Evolutionary conservation across 2,329 filamentous ascomycete genomes (phyloP).

Genomic region (Ophiostoma montium): DNA sequence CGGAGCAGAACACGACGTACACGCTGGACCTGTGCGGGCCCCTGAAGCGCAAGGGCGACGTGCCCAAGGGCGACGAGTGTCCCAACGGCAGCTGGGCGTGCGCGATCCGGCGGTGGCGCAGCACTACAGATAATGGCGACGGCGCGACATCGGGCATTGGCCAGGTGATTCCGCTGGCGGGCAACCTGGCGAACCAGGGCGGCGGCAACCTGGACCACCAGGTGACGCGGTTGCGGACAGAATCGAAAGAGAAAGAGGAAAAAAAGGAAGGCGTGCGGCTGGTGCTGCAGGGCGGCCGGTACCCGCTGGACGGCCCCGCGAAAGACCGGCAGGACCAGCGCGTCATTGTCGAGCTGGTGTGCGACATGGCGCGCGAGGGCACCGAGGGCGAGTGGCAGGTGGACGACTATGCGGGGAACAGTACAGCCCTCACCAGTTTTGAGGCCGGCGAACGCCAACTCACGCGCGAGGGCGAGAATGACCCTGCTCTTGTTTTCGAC

Average conservation of each 20-base stretch:
- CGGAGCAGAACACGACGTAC: constrained; percentile 61
- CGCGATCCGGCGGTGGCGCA: constrained; percentile 45
- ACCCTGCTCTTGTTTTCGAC: constrained; percentile 58
- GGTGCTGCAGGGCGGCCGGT: constrained; percentile 48
- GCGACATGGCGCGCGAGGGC: constrained; percentile 58
- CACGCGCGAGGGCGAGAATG: constrained; percentile 30
- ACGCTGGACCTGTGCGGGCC: constrained; percentile 63
- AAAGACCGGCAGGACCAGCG: constrained; percentile 39
- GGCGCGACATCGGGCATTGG: constrained; percentile 32
- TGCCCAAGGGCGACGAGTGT: constrained; percentile 45
- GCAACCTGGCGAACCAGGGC: constrained; percentile 46
- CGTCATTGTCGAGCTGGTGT: constrained; percentile 75
- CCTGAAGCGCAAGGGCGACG: constrained; percentile 46
- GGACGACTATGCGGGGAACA: constrained; percentile 32
- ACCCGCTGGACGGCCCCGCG: constrained; percentile 38
- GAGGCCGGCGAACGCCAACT: constrained; percentile 32
- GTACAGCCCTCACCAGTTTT: constrained; percentile 16
- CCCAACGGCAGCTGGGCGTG: constrained; percentile 61
- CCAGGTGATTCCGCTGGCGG: constrained; percentile 59
- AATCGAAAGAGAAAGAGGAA: constrained; percentile 47
- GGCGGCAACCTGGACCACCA: constrained; percentile 50
- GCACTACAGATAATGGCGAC: constrained; percentile 23
- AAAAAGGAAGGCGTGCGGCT: constrained; percentile 60
- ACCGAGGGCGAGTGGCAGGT: constrained; percentile 54
- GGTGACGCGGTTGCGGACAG: constrained; percentile 49